Evolutionary conservation across 306 rosid species (phyloP), one percentile per base, ranked within the genome.

Genomic region (Cucurbita pepo): DNA sequence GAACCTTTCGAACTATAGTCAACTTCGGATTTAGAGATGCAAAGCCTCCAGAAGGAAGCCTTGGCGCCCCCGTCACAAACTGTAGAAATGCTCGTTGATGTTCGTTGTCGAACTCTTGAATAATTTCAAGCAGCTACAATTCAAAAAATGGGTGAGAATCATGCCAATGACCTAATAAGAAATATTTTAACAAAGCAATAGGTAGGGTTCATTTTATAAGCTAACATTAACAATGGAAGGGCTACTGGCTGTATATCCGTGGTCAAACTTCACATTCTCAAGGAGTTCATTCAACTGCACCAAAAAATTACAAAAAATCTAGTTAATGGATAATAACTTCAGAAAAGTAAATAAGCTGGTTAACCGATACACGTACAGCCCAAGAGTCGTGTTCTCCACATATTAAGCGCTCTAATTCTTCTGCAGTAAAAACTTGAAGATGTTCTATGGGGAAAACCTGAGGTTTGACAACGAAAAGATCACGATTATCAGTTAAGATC

Each of bases 201-300:
- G 22, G 34, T 16, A 70, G 7, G 65, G 30, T 58, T 60, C 56
- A 12, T 40, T 10, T 62, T 14, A 75, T 76, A 77, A 47, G 77
- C 96, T 77, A 53, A 95, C 99, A 75, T 89, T 72, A 72, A 85
- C 79, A 56, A 95, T 78, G 18, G 99, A 95, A 79, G 92, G 95
- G 82, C 99, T 95, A 85, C 97, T 89, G 62, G 95, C 88, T 15
- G 97, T 89, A 88, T 95, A 95, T 54, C 99, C 99, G 79, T 95
- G 99, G 75, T 95, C 99, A 12, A 95, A 89, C 81, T 91, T 95
- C 34, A 91, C 82, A 82, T 91, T 90, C 82, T 95, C 99, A 18
- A 87, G 86, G 41, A 91, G 93, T 77, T 91, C 97, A 51, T 72
- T 81, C 79, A 88, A 79, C 96, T 95, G 91, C 72, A 22, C 70